A percentile compares a stretch with the other conserved stretches of the same genome.
Conservation (phyloP, 192 early-diverging fungal species). For the Rhizoclosmatium sp. region DNA sequence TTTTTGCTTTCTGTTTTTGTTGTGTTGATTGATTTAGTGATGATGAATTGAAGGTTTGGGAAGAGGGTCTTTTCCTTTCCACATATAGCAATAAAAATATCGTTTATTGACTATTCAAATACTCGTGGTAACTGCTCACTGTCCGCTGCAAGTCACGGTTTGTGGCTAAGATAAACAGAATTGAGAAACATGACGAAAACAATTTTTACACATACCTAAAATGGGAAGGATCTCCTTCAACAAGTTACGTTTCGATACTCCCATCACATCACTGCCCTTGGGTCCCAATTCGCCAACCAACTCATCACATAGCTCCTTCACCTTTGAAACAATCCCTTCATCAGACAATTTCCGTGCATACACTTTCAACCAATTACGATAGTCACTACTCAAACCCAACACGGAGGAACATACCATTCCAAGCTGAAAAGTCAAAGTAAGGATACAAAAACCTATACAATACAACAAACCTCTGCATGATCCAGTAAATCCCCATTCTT, state of each 20-base stretch:
- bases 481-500: slow-evolving; percentile 33
- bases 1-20: background rate
- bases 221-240: slow-evolving; percentile 38
- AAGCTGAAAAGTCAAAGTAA: slow-evolving; percentile 46
- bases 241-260: slow-evolving; percentile 12
- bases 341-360: slow-evolving; percentile 76
- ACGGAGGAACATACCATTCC: slow-evolving; percentile 60
- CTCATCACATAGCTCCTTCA: slow-evolving; percentile 73
- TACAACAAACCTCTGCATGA: slow-evolving; percentile 26
- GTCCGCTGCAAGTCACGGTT: slow-evolving; percentile 20
- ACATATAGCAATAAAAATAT: too few relatives aligned
- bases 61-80: too few relatives aligned
- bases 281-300: slow-evolving; percentile 61
- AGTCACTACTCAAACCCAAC: slow-evolving; percentile 66
- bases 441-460: background rate
- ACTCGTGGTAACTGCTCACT: slow-evolving; percentile 13
- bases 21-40: background rate
- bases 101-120: background rate
- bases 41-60: background rate
- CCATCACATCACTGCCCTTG: slow-evolving; percentile 39
- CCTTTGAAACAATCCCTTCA: slow-evolving; percentile 64
- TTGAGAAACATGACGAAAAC: background rate
- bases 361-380: slow-evolving; percentile 60
- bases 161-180: background rate
- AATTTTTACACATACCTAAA: slow-evolving; percentile 14